Evolutionary conservation across 352 stramenopile genomes (phyloP), one percentile per base, ranked within the genome.

Genomic region (Sclerospora graminicola): DNA sequence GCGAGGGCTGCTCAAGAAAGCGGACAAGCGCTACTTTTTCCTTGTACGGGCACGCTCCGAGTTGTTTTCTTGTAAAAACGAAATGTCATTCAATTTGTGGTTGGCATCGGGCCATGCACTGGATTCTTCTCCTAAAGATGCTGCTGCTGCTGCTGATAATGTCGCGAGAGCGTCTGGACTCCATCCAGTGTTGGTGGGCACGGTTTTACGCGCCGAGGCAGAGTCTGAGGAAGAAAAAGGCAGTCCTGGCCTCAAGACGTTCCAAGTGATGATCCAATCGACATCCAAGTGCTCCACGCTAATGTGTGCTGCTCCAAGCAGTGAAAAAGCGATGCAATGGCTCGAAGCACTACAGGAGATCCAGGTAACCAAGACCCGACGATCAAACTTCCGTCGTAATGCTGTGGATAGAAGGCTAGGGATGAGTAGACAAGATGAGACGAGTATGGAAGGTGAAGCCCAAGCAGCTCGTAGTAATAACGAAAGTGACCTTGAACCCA

Each of bases 21-120:
- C 66, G 33, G 71, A 84, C 46, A 81, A 80, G 48, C 63, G 69
- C 42, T 88, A 65, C 44, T 88, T 82, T 45, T 88, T 88, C 37
- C 38, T 85, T 5, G 51, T 51, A 27, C 45, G 45, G 2, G 24
- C 41, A 11, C 57, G 27, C 19, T 30, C 72, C 0, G 66, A 83
- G 20, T 45, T 88, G 8, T 88, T 67, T 49, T 58, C 49, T 16
- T 84, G 69, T 56, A 76, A 73, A 52, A 70, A 85, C 44, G 68
- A 88, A 51, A 66, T 57, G 35, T 63, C 58, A 15, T 88, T 88
- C 50, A 67, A 57, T 20, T 47, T 78, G 20, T 88, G 76, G 76
- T 41, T 69, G 44, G 53, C 60, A 1, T 77, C 63, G 5, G 70
- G 67, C 13, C 61, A 68, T 37, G 42, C 65, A 19, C 46, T 80